Evolutionary conservation across 768 basidiomycete genomes (phyloP), one percentile per base, ranked within the genome.

Genomic region (Trametes villosa): DNA sequence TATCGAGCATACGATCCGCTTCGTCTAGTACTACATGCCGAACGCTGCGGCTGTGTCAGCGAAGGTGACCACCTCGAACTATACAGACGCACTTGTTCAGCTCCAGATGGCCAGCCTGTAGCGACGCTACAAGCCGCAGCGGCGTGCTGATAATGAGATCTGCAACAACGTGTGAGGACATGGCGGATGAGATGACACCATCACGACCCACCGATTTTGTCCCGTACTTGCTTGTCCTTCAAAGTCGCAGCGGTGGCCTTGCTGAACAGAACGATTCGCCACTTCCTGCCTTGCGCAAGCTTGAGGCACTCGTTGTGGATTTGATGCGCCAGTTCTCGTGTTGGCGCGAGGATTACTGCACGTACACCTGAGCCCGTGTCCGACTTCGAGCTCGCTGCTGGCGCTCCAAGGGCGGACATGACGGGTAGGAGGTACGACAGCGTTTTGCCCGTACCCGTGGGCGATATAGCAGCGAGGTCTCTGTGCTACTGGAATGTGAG

Each of bases 391-490:
- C 78, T 81, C 30, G 85, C 76, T 9, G 79, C 71, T 7, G 92
- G 92, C 4, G 79, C 72, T 15, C 75, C 76, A 7, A 94, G 75
- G 18, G 78, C 73, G 12, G 85, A 77, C 59, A 98, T 82, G 24
- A 94, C 79, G 0, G 97, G 96, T 17, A 97, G 76, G 15, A 97
- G 80, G 74, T 98, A 99, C 0, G 95, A 85, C 7, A 98, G 80
- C 0, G 97, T 99, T 78, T 99, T 99, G 60, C 97, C 97, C 11
- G 93, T 96, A 50, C 97, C 97, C 6, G 97, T 99, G 0, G 97
- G 97, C 0, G 97, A 97, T 20, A 98, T 91, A 29, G 96, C 96
- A 53, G 92, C 88, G 24, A 97, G 80, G 74, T 99, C 96, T 58
- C 92, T 86, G 62, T 78, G 80, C 92, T 92, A 59, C 29, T 24